Evolutionary conservation across 495 filamentous ascomycete genomes (phyloP).

Genomic region (Tuber magnatum): DNA sequence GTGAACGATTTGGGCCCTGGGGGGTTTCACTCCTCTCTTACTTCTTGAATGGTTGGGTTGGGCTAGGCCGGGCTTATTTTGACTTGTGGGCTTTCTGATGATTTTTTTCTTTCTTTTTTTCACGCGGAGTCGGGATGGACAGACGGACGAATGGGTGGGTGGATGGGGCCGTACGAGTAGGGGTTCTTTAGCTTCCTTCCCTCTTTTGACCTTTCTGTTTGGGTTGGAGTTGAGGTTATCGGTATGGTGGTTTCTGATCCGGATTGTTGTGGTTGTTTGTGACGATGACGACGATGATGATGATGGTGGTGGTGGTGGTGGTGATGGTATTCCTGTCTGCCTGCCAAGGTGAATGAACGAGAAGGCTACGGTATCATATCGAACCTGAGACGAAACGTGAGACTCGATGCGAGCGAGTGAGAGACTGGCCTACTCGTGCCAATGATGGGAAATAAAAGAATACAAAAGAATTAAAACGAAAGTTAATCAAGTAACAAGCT

Average conservation of each 20-base stretch:
- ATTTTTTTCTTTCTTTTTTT: not conserved
- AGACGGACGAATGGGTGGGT: not conserved
- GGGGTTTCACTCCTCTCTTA: not conserved
- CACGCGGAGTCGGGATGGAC: not conserved
- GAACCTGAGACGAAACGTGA: constrained; percentile 3
- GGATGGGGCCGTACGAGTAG: too few relatives aligned
- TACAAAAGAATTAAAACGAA: too few relatives aligned
- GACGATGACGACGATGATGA: not conserved
- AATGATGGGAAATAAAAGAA: too few relatives aligned
- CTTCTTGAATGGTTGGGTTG: not conserved
- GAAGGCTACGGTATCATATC: not conserved
- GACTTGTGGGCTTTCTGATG: not conserved
- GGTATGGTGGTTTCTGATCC: not conserved
- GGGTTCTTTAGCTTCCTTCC: too few relatives aligned
- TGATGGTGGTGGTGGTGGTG: not conserved
- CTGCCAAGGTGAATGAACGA: too few relatives aligned
- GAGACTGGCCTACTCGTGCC: too few relatives aligned
- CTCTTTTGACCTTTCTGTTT: not conserved
- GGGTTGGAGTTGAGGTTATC: not conserved
- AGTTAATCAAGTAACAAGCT: too few relatives aligned
- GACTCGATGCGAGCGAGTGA: not conserved
- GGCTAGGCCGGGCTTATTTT: not conserved
- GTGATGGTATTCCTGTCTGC: not conserved
- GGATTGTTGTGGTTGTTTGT: not conserved
- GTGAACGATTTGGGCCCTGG: not conserved